Evolutionary conservation across 495 filamentous ascomycete genomes (phyloP), one percentile per base, ranked within the genome.

Genomic region (Lepraria neglecta): DNA sequence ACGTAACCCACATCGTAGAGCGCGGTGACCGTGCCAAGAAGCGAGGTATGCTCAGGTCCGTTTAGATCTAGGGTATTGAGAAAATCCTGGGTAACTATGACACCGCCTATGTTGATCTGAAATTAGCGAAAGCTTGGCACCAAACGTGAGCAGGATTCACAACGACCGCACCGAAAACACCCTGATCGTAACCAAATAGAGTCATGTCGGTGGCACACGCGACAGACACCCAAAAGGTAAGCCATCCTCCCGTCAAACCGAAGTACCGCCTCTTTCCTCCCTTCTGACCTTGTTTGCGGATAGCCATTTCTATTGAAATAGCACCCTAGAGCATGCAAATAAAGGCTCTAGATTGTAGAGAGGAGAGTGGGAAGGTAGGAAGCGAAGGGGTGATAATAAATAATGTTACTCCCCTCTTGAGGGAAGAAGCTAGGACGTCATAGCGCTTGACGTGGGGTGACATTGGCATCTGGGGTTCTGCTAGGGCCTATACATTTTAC

Each of bases 131-230:
- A 40, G 59, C 64, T 65, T 66, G 9, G n/a, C 1, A 15, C 42
- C 54, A 17, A 17, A 33, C n/a, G 0, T 43, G 4, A 28, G 17
- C 46, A 10, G 35, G 12, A 38, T 38, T 2, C 12, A 12, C 9
- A 15, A 21, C 35, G 42, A 45, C 65, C 68, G 19, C 61, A 75
- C 75, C 73, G 59, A 82, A 82, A 3, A 82, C 76, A 52, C 79
- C 80, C 61, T 86, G 82, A 58, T 84, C 82, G 65, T 85, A 84
- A 1, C 82, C 82, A 68, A 86, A 83, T 0, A 83, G 69, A 12
- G 76, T 79, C 81, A 83, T 83, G 64, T 82, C 79, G 33, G 79
- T 82, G 21, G 78, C 74, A 64, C 80, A 82, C 11, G 80, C 78
- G 31, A 81, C 67, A 70, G 79, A 68, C 5, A 82, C 73, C 80